These are phyloP conservation scores for Jacaranda copaia DNA, from an alignment of 257 asterid genomes.

Conservation along the genomic window DNA sequence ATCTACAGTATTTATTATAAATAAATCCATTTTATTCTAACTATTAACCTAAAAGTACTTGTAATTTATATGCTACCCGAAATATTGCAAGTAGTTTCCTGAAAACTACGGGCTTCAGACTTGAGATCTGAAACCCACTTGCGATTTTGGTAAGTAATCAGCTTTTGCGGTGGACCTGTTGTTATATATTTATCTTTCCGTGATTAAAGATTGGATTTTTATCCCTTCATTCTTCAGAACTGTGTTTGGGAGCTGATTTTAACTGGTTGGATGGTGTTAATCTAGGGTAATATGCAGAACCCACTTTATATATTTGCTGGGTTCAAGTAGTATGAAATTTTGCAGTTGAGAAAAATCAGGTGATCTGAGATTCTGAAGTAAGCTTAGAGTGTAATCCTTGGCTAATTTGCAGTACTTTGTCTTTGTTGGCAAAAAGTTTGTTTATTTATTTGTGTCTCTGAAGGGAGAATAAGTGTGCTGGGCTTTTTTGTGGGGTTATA, in stretches of 20 bases:
- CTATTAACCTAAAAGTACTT: not conserved
- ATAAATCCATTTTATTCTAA: not conserved
- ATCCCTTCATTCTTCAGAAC: slow-evolving; percentile 8
- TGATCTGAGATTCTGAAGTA: not conserved
- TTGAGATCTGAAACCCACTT: slow-evolving; percentile 44
- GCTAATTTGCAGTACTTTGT: slow-evolving; percentile 23
- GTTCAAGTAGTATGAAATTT: slow-evolving; percentile 21
- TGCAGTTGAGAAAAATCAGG: slow-evolving; percentile 26
- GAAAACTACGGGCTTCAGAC: slow-evolving; percentile 18
- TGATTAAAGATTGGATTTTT: slow-evolving; percentile 39
- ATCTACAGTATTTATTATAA: not conserved
- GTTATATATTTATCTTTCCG: not conserved
- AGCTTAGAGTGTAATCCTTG: slow-evolving; percentile 16
- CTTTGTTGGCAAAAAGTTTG: not conserved
- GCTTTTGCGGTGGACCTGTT: not conserved
- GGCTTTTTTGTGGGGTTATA: not conserved
- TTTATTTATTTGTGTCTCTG: not conserved
- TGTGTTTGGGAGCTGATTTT: slow-evolving; percentile 4
- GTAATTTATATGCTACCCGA: not conserved
- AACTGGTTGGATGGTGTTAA: slow-evolving; percentile 24
- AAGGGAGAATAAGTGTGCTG: not conserved
- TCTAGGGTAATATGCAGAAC: slow-evolving; percentile 5
- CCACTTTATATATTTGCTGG: slow-evolving; percentile 18
- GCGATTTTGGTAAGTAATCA: slow-evolving; percentile 39
- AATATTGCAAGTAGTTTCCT: slow-evolving; percentile 22